Conservation (phyloP, 2,329 filamentous ascomycete species). For the Epichloe sibirici region DNA sequence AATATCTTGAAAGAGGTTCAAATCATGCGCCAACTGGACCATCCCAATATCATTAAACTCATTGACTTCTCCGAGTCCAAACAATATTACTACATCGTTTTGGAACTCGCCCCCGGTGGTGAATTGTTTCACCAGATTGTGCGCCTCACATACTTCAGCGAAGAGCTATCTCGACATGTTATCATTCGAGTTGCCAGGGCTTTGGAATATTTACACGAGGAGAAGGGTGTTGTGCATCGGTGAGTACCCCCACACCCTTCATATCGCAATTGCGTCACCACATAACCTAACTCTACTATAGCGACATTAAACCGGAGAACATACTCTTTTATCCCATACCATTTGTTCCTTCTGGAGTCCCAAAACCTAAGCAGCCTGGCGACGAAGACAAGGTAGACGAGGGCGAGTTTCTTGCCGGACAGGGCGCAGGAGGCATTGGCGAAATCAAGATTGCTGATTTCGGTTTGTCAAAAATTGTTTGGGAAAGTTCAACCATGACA, state of each 20-base stretch:
- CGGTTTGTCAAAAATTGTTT: constrained; percentile 92
- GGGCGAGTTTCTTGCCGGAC: constrained; percentile 75
- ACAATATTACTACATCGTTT: constrained; percentile 95
- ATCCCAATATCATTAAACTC: constrained; percentile 90
- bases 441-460: constrained; percentile 97
- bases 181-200: constrained; percentile 93
- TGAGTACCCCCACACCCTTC: constrained; percentile 26
- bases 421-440: constrained; percentile 83
- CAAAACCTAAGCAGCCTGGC: constrained; percentile 70
- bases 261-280: not conserved
- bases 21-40: constrained; percentile 94
- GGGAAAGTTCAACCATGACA: constrained; percentile 97
- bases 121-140: constrained; percentile 99
- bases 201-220: constrained; percentile 86
- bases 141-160: constrained; percentile 94
- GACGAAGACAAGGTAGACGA: constrained; percentile 97
- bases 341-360: constrained; percentile 65
- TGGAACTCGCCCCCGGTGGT: constrained; percentile 88
- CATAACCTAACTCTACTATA: constrained; percentile 23
- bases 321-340: constrained; percentile 83
- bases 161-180: constrained; percentile 86
- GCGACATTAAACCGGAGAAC: constrained; percentile 98
- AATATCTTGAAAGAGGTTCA: constrained; percentile 98
- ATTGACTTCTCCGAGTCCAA: constrained; percentile 87
- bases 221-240: constrained; percentile 93